These are phyloP conservation scores for Peniophora sp. DNA, from an alignment of 1,284 basidiomycete genomes.

Conservation along the genomic window DNA sequence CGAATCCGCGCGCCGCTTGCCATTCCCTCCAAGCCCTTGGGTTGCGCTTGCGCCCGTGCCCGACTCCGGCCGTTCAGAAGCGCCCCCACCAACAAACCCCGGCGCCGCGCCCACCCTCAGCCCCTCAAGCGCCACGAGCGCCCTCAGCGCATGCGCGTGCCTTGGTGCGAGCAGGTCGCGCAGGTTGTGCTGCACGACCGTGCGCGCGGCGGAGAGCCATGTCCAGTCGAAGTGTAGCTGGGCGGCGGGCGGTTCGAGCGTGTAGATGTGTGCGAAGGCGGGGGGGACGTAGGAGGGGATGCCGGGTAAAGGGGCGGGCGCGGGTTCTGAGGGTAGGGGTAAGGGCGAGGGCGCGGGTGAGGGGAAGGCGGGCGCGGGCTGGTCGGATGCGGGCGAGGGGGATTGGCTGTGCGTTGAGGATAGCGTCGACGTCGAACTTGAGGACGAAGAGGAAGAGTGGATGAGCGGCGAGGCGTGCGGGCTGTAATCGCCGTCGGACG, in stretches of 20 bases:
- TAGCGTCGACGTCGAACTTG: too few species aligned
- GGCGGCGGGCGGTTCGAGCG: neutral
- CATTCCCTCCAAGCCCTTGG: too few species aligned
- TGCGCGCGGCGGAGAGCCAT: conserved; percentile 19
- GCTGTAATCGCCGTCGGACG: conserved; percentile 8
- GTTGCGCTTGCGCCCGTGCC: too few species aligned
- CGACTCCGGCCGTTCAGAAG: neutral
- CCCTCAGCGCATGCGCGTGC: conserved; percentile 21
- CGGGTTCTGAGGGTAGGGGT: too few species aligned
- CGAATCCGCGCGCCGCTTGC: too few species aligned
- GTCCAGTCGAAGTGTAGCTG: conserved; percentile 20
- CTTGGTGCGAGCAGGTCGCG: conserved; percentile 13
- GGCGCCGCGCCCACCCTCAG: conserved; percentile 38
- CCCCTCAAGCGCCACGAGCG: conserved; percentile 34
- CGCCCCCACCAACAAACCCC: conserved; percentile 21
- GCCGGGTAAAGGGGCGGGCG: too few species aligned
- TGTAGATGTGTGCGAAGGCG: neutral
- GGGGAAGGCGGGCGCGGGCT: neutral
- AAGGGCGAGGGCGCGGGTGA: neutral
- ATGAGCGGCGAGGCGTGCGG: neutral
- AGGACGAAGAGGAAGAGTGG: neutral
- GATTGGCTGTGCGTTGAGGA: too few species aligned
- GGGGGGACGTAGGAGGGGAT: too few species aligned
- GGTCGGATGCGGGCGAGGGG: too few species aligned
- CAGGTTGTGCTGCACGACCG: conserved; percentile 20